Conservation (phyloP, 139 green algal species). For the Chlorella vulgaris region DNA sequence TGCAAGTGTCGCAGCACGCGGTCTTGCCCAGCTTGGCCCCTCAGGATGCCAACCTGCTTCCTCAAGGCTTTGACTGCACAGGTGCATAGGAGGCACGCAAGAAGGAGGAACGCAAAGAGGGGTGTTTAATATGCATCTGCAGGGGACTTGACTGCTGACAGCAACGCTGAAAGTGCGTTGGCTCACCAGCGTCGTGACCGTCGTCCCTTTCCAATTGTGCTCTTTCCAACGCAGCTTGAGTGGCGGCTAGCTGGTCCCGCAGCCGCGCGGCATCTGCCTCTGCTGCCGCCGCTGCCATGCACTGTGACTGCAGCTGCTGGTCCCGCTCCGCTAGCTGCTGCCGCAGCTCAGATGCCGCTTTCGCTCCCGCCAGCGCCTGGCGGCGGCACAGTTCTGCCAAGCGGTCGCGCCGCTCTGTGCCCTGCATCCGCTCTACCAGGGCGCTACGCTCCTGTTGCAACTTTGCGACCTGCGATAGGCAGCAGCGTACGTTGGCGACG, state of each 20-base stretch:
- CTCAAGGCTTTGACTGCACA: constrained; percentile 26
- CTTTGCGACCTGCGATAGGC: neutral
- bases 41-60: constrained; percentile 23
- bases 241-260: neutral
- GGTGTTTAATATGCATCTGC: too few species aligned
- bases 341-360: neutral
- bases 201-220: constrained; percentile 2
- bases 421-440: constrained; percentile 11
- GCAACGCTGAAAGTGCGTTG: neutral
- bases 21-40: constrained; percentile 1
- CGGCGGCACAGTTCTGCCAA: constrained; percentile 25
- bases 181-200: constrained; percentile 2
- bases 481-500: neutral
- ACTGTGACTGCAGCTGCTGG: constrained; percentile 28
- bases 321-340: constrained; percentile 15
- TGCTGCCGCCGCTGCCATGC: constrained; percentile 18
- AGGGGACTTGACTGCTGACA: too few species aligned
- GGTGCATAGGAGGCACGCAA: too few species aligned
- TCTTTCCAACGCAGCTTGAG: neutral
- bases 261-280: neutral
- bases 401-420: neutral
- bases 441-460: constrained; percentile 10
- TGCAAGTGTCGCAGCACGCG: constrained; percentile 17
- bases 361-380: neutral
- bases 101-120: too few species aligned